Evolutionary conservation across 371 early-diverging fungal genomes (phyloP), one percentile per base, ranked within the genome.

Genomic region (Mucor piriformis): DNA sequence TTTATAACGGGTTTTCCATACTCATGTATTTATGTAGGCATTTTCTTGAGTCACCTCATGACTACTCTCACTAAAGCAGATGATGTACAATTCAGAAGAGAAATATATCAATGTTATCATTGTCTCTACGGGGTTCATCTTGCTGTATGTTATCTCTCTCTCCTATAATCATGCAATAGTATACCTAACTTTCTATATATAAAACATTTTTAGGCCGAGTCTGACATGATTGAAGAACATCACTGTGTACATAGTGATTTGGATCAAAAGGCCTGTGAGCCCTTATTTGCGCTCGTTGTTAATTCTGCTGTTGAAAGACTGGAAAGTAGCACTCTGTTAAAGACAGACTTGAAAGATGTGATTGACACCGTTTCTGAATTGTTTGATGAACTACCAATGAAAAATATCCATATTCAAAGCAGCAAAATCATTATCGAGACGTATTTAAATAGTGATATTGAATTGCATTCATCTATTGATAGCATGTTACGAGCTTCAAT

Each of bases 71-170:
- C 56, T 0, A 44, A 58, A 43, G 43, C 64, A 3, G 63, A 69
- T 23, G 51, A 60, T 18, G 34, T 37, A 8, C 43, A 64, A 18
- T 64, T 68, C 15, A 71, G 74, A 15, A 55, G 66, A 16, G 80
- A 80, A 7, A 56, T 87, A 12, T 88, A 85, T 43, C 91, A 90
- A 66, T 84, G 85, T 52, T 88, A 87, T 57, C 83, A 84, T 54
- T 90, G 91, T 50, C 65, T 88, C 4, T 88, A 88, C 54, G 85
- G 85, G 18, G 74, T 87, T 3, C 73, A 75, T 47, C 64, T 85
- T 21, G 77, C 79, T 27, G 86, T 87, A 70, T 61, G 81, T 57
- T 8, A 12, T 49, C 1, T 50, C 48, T 32, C 15, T 44, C 18
- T 20, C 46, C 15, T 15, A 20, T 13, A 46, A 13, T 21, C 4